Conservation (phyloP, 495 filamentous ascomycete species). For the Trichoderma asperelloides region DNA sequence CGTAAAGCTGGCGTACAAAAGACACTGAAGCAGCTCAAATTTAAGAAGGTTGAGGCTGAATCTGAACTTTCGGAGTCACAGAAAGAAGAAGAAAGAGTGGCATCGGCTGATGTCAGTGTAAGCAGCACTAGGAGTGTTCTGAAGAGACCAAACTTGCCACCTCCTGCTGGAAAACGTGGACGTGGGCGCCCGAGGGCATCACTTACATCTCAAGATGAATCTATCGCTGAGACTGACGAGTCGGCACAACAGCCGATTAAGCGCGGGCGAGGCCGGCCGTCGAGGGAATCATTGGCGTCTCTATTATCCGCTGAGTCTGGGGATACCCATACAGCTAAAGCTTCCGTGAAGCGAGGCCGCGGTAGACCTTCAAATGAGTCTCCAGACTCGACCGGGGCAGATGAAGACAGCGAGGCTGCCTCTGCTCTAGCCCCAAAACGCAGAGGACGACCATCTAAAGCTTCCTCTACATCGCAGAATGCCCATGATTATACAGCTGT, state of each 20-base stretch:
- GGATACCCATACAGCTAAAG: not conserved
- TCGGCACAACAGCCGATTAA: slow-evolving; percentile 18
- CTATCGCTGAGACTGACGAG: slow-evolving; percentile 19
- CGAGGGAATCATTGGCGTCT: slow-evolving; percentile 22
- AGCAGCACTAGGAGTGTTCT: slow-evolving; percentile 34
- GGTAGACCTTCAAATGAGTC: slow-evolving; percentile 12
- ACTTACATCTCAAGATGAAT: slow-evolving; percentile 4
- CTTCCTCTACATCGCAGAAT: not conserved
- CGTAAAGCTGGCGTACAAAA: slow-evolving; percentile 36
- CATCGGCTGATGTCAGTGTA: slow-evolving; percentile 31
- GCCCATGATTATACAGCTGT: not conserved
- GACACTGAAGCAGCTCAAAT: slow-evolving; percentile 34
- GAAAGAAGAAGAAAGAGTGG: slow-evolving; percentile 21
- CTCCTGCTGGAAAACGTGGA: slow-evolving; percentile 13
- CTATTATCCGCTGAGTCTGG: not conserved
- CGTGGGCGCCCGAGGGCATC: not conserved
- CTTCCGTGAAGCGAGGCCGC: slow-evolving; percentile 9
- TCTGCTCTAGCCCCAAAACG: slow-evolving; percentile 8
- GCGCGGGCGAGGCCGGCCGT: slow-evolving; percentile 21
- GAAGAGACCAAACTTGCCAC: slow-evolving; percentile 21
- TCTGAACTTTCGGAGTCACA: slow-evolving; percentile 23
- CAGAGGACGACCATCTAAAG: not conserved
- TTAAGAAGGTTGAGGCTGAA: slow-evolving; percentile 24
- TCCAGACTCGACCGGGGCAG: not conserved
- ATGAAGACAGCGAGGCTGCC: slow-evolving; percentile 14